These are phyloP conservation scores for Russula abietina DNA, from an alignment of 768 basidiomycete species.

Conservation along the genomic window DNA sequence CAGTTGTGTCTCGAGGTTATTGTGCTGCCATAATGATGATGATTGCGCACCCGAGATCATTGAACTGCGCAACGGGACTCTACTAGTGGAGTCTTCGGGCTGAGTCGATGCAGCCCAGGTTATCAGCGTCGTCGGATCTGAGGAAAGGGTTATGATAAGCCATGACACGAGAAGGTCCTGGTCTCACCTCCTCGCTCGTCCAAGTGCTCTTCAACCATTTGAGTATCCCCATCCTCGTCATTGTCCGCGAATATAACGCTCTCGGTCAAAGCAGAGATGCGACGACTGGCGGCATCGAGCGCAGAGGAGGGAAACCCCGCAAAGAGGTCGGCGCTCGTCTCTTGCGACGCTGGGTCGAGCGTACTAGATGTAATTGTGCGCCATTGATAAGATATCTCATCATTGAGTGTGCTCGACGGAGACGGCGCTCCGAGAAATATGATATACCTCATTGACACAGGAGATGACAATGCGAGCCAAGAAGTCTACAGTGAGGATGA, in stretches of 20 bases:
- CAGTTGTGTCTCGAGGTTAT: slow-evolving; percentile 25
- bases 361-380: slow-evolving; percentile 38
- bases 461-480: not conserved
- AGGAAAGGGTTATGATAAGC: not conserved
- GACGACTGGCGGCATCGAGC: slow-evolving; percentile 58
- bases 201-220: slow-evolving; percentile 10
- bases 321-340: slow-evolving; percentile 23
- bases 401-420: slow-evolving; percentile 32
- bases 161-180: not conserved
- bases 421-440: slow-evolving; percentile 50
- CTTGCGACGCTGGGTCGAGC: slow-evolving; percentile 6
- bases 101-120: slow-evolving; percentile 20
- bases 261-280: slow-evolving; percentile 64
- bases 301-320: slow-evolving; percentile 38
- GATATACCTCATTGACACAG: slow-evolving; percentile 32
- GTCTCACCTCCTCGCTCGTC: not conserved
- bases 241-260: slow-evolving; percentile 61
- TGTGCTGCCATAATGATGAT: not conserved
- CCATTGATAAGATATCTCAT: slow-evolving; percentile 39
- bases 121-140: slow-evolving; percentile 17
- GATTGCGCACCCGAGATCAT: not conserved
- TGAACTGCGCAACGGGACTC: slow-evolving; percentile 19
- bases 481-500: not conserved
- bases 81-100: not conserved
- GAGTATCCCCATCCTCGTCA: slow-evolving; percentile 27